These are phyloP conservation scores for Tetraselmis striata DNA, from an alignment of 139 green algal genomes.

Conservation along the genomic window DNA sequence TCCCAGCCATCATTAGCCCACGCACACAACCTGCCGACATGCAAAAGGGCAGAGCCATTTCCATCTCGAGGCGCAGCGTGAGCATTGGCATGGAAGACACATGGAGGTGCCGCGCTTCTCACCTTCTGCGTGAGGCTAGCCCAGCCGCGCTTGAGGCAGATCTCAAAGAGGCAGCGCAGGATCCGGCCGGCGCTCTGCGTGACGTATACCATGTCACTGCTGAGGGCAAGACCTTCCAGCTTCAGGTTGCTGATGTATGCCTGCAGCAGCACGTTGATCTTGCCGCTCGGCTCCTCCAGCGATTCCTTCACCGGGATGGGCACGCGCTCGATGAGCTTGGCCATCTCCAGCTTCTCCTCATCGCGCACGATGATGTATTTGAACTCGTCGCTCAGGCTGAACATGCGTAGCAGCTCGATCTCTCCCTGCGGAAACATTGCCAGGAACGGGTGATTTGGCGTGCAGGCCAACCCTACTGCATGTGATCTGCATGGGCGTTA, in stretches of 20 bases:
- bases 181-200: conserved; percentile 84
- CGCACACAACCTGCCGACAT: too few species aligned
- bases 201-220: conserved; percentile 96
- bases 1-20: too few species aligned
- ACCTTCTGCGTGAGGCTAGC: conserved; percentile 71
- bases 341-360: conserved; percentile 98
- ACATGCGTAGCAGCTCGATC: conserved; percentile 95
- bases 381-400: conserved; percentile 87
- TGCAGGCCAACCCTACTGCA: too few species aligned
- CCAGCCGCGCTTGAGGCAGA: conserved; percentile 90
- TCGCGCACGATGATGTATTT: conserved; percentile 85
- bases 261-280: conserved; percentile 96
- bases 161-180: conserved; percentile 96
- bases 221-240: conserved; percentile 90
- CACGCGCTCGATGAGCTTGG: conserved; percentile 95
- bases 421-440: conserved; percentile 43
- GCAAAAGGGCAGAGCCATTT: too few species aligned
- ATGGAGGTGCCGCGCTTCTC: not conserved
- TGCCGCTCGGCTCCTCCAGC: conserved; percentile 93
- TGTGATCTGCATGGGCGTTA: too few species aligned
- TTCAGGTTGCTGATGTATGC: conserved; percentile 91
- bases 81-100: too few species aligned
- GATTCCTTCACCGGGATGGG: conserved; percentile 96
- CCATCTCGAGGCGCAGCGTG: too few species aligned
- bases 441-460: too few species aligned